A percentile compares a stretch with the other conserved stretches of the same genome.
phyloP scores from a whole-genome alignment of 352 stramenopile species.

The Globisporangium heterothallicum region DNA sequence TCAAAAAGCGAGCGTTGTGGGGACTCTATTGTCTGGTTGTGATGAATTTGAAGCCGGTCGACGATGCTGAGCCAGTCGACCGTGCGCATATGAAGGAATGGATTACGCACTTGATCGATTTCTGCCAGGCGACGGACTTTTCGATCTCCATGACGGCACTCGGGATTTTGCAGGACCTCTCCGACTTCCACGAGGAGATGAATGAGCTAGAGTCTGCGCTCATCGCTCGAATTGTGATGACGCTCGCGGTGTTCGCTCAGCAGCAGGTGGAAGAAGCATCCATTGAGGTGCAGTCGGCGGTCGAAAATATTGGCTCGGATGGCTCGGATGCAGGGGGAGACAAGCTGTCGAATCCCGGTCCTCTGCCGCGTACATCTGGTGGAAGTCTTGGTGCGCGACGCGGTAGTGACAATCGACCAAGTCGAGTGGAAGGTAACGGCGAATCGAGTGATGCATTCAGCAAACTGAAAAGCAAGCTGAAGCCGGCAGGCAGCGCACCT shows the following conservation, averaged over 20 bases:
- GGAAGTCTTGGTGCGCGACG: slow-evolving; percentile 19
- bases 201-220: slow-evolving; percentile 60
- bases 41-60: slow-evolving; percentile 46
- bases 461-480: slow-evolving; percentile 73
- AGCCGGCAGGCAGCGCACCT: slow-evolving; percentile 14
- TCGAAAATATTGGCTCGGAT: slow-evolving; percentile 40
- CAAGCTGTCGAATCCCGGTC: slow-evolving; percentile 19
- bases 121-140: slow-evolving; percentile 67
- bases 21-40: slow-evolving; percentile 72
- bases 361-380: slow-evolving; percentile 11
- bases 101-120: slow-evolving; percentile 78
- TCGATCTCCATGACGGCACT: slow-evolving; percentile 76
- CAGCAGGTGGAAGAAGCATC: slow-evolving; percentile 86
- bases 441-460: slow-evolving; percentile 52
- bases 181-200: slow-evolving; percentile 69
- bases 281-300: slow-evolving; percentile 76
- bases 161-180: slow-evolving; percentile 72
- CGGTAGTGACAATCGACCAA: slow-evolving; percentile 46
- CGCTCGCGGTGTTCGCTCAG: slow-evolving; percentile 77
- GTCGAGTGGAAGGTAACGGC: slow-evolving; percentile 27
- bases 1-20: slow-evolving; percentile 81
- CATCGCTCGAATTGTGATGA: slow-evolving; percentile 84
- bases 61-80: slow-evolving; percentile 27
- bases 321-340: slow-evolving; percentile 8
- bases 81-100: slow-evolving; percentile 56